Conservation (phyloP, 2,329 filamentous ascomycete species). For the Penicillium sp. region DNA sequence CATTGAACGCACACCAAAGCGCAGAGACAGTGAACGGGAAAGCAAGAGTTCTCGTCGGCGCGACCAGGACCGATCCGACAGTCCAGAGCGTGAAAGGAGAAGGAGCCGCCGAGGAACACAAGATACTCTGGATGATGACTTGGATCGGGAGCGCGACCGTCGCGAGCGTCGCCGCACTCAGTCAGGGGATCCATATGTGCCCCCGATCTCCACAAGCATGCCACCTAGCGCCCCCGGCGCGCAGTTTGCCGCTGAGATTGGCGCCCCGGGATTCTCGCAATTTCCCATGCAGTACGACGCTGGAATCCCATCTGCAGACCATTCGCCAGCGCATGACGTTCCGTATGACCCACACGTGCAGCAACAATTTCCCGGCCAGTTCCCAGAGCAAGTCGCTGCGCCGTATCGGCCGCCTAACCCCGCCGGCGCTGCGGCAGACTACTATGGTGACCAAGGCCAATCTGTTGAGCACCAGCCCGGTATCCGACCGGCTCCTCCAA, state of each 20-base stretch:
- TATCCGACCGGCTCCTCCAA: conserved; percentile 54
- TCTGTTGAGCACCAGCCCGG: conserved; percentile 61
- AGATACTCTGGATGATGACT: conserved; percentile 21
- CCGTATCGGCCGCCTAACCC: conserved; percentile 50
- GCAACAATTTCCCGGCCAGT: conserved; percentile 61
- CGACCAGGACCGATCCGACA: conserved; percentile 31
- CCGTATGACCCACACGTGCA: conserved; percentile 51
- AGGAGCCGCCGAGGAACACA: conserved; percentile 20
- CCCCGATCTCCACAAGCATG: conserved; percentile 21
- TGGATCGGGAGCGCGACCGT: conserved; percentile 22
- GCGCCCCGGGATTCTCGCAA: conserved; percentile 34
- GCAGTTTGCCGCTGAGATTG: conserved; percentile 34
- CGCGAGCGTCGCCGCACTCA: conserved; percentile 33
- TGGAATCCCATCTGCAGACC: conserved; percentile 17
- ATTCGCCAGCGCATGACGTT: conserved; percentile 25
- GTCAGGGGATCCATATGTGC: conserved; percentile 30
- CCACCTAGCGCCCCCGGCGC: conserved; percentile 27
- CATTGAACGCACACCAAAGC: conserved; percentile 31
- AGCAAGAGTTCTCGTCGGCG: conserved; percentile 25
- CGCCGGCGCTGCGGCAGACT: conserved; percentile 59
- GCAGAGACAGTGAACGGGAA: conserved; percentile 29
- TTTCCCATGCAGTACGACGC: conserved; percentile 37
- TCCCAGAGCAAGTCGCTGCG: conserved; percentile 47
- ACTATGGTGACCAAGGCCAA: conserved; percentile 63
- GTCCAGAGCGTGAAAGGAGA: conserved; percentile 28